Base-by-base conservation (phyloP, 495 filamentous ascomycete genomes). In the Podospora pseudoanserina region DNA sequence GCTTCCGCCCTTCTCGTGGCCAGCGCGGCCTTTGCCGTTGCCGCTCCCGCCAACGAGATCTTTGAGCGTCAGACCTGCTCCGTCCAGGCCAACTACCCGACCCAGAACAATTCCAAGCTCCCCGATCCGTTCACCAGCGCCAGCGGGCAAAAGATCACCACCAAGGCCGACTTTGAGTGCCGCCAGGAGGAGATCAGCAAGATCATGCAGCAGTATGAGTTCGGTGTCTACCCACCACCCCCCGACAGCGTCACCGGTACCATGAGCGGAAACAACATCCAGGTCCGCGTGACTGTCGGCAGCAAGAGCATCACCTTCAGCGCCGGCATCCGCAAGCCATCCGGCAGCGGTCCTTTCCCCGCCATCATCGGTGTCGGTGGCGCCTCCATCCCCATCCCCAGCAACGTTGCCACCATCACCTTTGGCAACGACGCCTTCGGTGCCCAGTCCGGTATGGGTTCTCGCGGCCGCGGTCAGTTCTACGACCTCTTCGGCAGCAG, bases 291-390 rank as follows among this genome's bases (percentile, higher is more conserved):
- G 26, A 79, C 79, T 4, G 76, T 82, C 15, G 77, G 75, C 55
- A 79, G 79, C 69, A 84, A 83, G 72, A 77, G 78, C 27, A 80
- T 83, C 27, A 80, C 83, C 0, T 85, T 85, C 78, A 77, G 72
- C 15, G 71, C 74, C 5, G 62, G 72, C n/a, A 84, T 87, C 76
- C 75, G 65, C 54, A 83, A 81, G 73, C 76, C 79, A 16, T 72
- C 72, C 2, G 79, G 79, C 74, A 73, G 63, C 65, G 74, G 74
- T 16, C 80, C 84, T 1, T 80, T 76, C 72, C 82, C 83, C 11
- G 83, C 83, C 69, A 83, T 86, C 73, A 81, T 86, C 71, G 76
- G 73, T 68, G 79, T 83, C 70, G 84, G 82, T 60, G 83, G 82
- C 55, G 70, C 76, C 34, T 80, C 77, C 58, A 73, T 86, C 32